Base-by-base conservation (phyloP, 257 asterid genomes). In the Capsicum pubescens region DNA sequence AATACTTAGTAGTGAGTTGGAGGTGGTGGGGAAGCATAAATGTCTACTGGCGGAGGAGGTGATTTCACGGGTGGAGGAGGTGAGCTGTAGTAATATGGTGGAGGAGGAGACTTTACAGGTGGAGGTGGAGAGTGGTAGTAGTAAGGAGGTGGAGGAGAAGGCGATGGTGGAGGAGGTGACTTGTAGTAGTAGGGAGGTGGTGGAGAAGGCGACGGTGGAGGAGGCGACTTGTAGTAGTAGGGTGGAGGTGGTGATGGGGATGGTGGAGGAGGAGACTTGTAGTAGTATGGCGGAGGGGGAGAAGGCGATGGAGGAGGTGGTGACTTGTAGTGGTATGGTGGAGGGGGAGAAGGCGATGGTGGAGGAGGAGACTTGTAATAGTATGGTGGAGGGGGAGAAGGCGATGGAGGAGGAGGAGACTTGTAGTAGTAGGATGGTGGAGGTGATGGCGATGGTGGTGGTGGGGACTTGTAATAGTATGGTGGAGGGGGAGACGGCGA, bases 1-100 rank as follows among this genome's bases (percentile, higher is more conserved):
- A 42, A 17, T 5, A 9, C 70, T 84, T 54, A 86, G 55, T 86
- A 71, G 82, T 86, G 79, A 21, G 13, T 10, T 17, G 79, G 79
- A 9, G 79, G 57, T 44, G 79, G 79, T 6, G 57, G 79, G 0
- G 79, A 70, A 44, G 79, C 36, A 5, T 70, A 70, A 16, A 68
- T 3, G 8, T 70, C 17, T 70, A 44, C 36, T 0, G 79, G 79
- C 0, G 74, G 74, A 35, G 50, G 74, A 14, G 74, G 74, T 13
- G 74, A 67, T 7, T 67, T 67, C 11, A 35, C 7, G 0, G 32
- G 32, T 26, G 32, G 32, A 26, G 32, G 32, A n/a, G n/a, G n/a
- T 26, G 26, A 26, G 32, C 32, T 26, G 32, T 26, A 26, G 32
- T 26, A 26, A 26, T 26, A 26, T 26, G 32, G 32, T 26, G 32